These are phyloP conservation scores for Solanum chiquidenum DNA, from an alignment of 257 asterid species.

Conservation along the genomic window DNA sequence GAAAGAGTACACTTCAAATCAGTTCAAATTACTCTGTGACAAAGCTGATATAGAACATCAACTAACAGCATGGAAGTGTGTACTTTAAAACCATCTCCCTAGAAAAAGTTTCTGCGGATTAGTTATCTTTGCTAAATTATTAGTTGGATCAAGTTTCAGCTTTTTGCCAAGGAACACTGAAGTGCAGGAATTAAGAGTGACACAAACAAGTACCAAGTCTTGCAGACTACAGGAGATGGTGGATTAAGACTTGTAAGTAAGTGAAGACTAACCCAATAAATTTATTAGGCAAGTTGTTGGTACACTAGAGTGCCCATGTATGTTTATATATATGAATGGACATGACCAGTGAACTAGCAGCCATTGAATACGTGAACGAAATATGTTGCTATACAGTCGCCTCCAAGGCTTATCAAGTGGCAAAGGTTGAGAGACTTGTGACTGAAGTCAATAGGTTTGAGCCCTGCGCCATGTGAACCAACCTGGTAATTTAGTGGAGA, in stretches of 20 bases:
- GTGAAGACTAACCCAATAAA: not conserved
- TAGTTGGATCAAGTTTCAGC: not conserved
- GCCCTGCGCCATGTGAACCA: not conserved
- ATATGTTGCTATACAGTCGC: not conserved
- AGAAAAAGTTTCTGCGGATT: not conserved
- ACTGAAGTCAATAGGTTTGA: not conserved
- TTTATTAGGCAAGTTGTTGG: not conserved
- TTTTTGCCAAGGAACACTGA: not conserved
- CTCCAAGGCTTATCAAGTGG: not conserved
- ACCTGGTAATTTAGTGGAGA: not conserved
- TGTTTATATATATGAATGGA: not conserved
- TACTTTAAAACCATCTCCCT: not conserved
- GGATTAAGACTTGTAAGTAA: not conserved
- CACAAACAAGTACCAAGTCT: not conserved
- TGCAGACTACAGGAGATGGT: not conserved
- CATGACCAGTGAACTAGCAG: not conserved
- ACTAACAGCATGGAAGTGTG: not conserved
- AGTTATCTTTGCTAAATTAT: not conserved
- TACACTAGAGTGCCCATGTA: not conserved
- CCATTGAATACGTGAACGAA: not conserved
- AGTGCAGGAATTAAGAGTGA: not conserved
- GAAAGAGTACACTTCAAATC: too few species aligned
- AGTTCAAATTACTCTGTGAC: too few species aligned
- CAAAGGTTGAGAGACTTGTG: not conserved
- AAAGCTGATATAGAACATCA: too few species aligned